phyloP scores from a whole-genome alignment of 108 stramenopile species.

The Discostella stelligeroides region DNA sequence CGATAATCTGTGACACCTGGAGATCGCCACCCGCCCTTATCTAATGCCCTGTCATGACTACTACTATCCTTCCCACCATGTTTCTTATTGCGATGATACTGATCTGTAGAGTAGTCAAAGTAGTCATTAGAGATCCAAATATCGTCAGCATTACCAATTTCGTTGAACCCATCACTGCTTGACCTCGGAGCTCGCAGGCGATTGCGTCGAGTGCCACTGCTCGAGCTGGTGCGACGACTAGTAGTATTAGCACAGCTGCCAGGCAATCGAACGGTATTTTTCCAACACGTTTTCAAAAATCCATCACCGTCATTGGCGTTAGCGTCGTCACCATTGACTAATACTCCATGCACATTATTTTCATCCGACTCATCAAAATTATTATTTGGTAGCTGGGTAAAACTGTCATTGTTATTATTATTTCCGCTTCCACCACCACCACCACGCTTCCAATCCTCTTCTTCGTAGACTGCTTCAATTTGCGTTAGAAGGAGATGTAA shows the following conservation, averaged over 20 bases:
- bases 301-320: background rate
- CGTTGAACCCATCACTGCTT: background rate
- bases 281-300: background rate
- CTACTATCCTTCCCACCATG: constrained; percentile 6
- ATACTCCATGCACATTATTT: no score
- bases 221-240: background rate
- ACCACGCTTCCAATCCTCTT: constrained; percentile 44
- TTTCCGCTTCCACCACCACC: background rate
- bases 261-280: background rate
- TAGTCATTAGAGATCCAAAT: constrained; percentile 12
- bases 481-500: constrained; percentile 42
- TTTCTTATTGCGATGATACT: background rate
- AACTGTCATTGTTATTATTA: no score
- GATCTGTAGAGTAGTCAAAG: background rate
- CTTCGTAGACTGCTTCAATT: constrained; percentile 77
- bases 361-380: constrained; percentile 2
- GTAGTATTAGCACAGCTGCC: background rate
- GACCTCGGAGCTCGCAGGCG: no score
- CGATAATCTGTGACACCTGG: constrained; percentile 64
- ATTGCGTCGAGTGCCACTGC: no score
- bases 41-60: constrained; percentile 30
- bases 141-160: background rate
- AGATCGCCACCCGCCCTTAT: constrained; percentile 45
- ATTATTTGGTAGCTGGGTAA: background rate
- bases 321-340: no score